Conservation (phyloP, 371 early-diverging fungal species). For the Mucor saturninus region DNA sequence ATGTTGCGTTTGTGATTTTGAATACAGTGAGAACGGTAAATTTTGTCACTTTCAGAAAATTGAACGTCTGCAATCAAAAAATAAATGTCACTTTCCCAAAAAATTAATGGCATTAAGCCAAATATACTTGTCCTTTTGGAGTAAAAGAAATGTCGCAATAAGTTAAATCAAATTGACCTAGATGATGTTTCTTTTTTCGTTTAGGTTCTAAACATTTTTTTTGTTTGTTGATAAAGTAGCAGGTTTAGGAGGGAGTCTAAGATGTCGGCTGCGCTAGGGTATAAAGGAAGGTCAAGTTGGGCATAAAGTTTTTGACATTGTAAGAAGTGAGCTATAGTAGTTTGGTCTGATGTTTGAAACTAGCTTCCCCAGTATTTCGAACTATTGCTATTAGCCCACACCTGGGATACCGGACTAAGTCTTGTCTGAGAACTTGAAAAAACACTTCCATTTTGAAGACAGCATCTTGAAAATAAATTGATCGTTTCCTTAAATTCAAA, state of each 20-base stretch:
- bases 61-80: constrained; percentile 16
- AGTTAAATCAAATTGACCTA: constrained; percentile 6
- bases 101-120: constrained; percentile 4
- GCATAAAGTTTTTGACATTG: constrained; percentile 19
- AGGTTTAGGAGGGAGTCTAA: constrained; percentile 21
- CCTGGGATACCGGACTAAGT: constrained; percentile 15
- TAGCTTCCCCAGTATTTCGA: constrained; percentile 12
- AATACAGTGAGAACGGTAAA: constrained; percentile 11
- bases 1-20: too few relatives aligned
- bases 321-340: constrained; percentile 18
- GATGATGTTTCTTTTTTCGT: constrained; percentile 7
- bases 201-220: too few relatives aligned
- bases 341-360: constrained; percentile 15
- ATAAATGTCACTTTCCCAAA: constrained; percentile 10
- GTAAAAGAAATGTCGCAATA: too few relatives aligned
- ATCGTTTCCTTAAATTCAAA: constrained; percentile 11
- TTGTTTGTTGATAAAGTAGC: constrained; percentile 9
- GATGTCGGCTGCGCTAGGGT: constrained; percentile 17
- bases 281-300: constrained; percentile 22
- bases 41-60: constrained; percentile 19
- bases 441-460: constrained; percentile 12
- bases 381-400: constrained; percentile 14
- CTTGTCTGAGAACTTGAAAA: constrained; percentile 14
- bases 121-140: too few relatives aligned
- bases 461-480: constrained; percentile 15